Evolutionary conservation across 371 early-diverging fungal genomes (phyloP).

Genomic region (Sporodiniella umbellata): DNA sequence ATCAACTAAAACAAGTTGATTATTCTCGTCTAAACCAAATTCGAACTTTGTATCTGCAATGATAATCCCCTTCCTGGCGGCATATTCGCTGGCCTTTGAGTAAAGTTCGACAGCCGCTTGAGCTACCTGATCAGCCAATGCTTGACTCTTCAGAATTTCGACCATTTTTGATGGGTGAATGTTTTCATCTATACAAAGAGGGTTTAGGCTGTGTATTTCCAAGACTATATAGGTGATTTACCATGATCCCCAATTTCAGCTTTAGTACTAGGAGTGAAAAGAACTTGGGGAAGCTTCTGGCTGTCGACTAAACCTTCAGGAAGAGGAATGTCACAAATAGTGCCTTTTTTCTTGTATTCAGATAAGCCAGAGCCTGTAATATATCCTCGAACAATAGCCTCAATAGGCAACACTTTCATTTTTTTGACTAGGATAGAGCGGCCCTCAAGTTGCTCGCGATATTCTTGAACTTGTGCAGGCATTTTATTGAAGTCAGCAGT

Average conservation of each 20-base stretch:
- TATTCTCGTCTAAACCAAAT: constrained; percentile 89
- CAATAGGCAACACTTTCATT: constrained; percentile 92
- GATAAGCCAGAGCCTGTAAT: constrained; percentile 95
- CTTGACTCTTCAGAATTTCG: constrained; percentile 78
- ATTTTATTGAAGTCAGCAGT: constrained; percentile 91
- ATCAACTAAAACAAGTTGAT: constrained; percentile 83
- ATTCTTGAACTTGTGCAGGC: constrained; percentile 84
- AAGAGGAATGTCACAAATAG: constrained; percentile 89
- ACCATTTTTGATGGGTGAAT: constrained; percentile 90
- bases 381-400: constrained; percentile 97
- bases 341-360: constrained; percentile 90
- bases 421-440: constrained; percentile 90
- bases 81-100: constrained; percentile 70
- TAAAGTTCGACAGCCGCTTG: constrained; percentile 43
- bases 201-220: background rate
- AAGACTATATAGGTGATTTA: constrained; percentile 18
- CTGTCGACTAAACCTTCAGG: constrained; percentile 82
- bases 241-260: constrained; percentile 96
- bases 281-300: constrained; percentile 73
- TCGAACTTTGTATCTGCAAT: constrained; percentile 99
- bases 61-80: constrained; percentile 83
- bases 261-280: constrained; percentile 98
- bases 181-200: constrained; percentile 75
- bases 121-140: constrained; percentile 37
- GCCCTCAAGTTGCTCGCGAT: constrained; percentile 83